phyloP scores from a whole-genome alignment of 2,329 filamentous ascomycete species.

The Fusarium heterosporum region DNA sequence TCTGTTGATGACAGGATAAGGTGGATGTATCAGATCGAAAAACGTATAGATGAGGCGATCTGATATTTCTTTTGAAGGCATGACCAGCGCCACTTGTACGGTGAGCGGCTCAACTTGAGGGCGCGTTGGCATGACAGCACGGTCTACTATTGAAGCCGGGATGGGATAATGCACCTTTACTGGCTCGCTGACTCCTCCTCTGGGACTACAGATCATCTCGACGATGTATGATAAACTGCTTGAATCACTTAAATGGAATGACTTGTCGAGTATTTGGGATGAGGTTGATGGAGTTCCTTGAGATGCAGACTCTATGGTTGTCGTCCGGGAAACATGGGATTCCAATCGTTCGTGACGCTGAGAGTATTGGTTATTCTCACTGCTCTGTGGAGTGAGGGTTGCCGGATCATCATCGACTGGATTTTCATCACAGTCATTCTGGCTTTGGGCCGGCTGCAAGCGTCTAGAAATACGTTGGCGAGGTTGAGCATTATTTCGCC shows the following conservation, averaged over 20 bases:
- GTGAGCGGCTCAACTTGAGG: constrained; percentile 11
- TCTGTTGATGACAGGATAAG: constrained; percentile 28
- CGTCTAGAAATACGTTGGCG: constrained; percentile 10
- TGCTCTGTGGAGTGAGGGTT: neutral
- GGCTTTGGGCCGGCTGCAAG: neutral
- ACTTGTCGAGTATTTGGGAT: neutral
- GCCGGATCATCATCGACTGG: neutral
- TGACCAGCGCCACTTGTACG: constrained; percentile 17
- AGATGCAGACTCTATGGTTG: neutral
- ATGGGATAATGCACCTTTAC: constrained; percentile 41
- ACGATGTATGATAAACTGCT: constrained; percentile 38
- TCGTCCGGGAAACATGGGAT: rapidly evolving
- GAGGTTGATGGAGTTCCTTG: neutral
- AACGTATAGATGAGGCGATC: constrained; percentile 22
- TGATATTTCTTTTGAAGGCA: constrained; percentile 16
- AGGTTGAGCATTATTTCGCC: constrained; percentile 1
- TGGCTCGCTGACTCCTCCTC: constrained; percentile 28
- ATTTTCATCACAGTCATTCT: neutral
- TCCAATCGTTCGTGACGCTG: rapidly evolving
- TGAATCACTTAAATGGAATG: constrained; percentile 28
- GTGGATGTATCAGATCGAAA: constrained; percentile 27
- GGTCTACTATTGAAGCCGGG: constrained; percentile 32
- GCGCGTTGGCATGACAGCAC: constrained; percentile 4
- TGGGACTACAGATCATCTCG: constrained; percentile 34
- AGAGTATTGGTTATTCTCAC: rapidly evolving